Conservation (phyloP, 345 rosid genomes). For the Barbarea vulgaris region DNA sequence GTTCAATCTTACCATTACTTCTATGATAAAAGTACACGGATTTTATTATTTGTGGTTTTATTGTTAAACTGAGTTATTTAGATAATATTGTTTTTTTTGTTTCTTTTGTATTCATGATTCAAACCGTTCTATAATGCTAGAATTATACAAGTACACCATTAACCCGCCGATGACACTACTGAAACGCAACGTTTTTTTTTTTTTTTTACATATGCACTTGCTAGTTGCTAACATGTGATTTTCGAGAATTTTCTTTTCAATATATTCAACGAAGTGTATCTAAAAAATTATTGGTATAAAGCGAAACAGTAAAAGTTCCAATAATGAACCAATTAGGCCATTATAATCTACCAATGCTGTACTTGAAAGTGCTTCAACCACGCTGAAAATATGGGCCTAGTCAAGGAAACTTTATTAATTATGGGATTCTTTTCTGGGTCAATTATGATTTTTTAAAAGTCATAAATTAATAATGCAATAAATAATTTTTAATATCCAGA, state of each 20-base stretch:
- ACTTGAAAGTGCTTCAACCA: constrained; percentile 21
- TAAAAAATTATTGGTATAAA: constrained; percentile 2
- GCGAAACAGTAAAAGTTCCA: constrained; percentile 13
- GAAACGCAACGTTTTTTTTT: not conserved
- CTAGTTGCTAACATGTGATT: not conserved
- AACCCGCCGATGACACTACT: too few species aligned
- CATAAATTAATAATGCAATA: not conserved
- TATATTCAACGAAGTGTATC: not conserved
- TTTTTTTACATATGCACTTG: not conserved
- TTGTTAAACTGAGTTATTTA: not conserved
- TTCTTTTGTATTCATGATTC: not conserved
- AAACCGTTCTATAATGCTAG: not conserved
- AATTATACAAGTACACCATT: not conserved
- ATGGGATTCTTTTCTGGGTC: not conserved
- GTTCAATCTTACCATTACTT: not conserved
- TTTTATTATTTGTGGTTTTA: not conserved
- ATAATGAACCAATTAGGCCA: constrained; percentile 24
- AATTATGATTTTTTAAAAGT: not conserved
- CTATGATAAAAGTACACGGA: not conserved
- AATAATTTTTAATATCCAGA: not conserved
- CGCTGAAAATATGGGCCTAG: constrained; percentile 24
- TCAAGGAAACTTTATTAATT: not conserved
- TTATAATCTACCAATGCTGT: constrained; percentile 16
- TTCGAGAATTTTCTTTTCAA: not conserved
- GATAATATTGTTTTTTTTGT: not conserved